Base-by-base conservation (phyloP, 108 stramenopile genomes). In the Hondaea fermentalgiana region DNA sequence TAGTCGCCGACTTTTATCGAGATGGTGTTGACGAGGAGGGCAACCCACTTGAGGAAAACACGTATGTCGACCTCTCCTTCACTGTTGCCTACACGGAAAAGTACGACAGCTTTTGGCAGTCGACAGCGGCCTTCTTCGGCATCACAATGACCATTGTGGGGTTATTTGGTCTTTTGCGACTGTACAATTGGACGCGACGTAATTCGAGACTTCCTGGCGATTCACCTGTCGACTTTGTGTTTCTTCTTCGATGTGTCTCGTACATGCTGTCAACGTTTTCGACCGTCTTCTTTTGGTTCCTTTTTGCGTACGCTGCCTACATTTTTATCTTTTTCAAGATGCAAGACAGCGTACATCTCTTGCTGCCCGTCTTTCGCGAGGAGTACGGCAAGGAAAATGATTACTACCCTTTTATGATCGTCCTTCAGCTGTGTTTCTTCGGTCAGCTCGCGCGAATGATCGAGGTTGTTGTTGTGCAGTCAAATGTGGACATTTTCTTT, bases 311-410 rank as follows among this genome's bases (percentile, higher is more conserved):
- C 45, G 12, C 43, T 59, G 58, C 47, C 28, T 72, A 92, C 69
- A 72, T 88, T 89, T 95, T 95, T 72, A 69, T 95, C 72, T 96
- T 96, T 89, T 96, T 95, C 92, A 96, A 96, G 91, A 87, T 95
- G 43, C 95, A 96, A 88, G 92, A 90, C 17, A 69, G 72, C 43
- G 94, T 95, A n/a, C 95, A 92, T 87, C 53, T 94, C 43, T 57
- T 96, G 88, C 89, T 96, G 69, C 96, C 95, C 28, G 89, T 92
- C 19, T 87, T 94, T 72, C 87, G 90, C 55, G 90, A 90, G 53
- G 93, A 89, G 35, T 93, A 93, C 83, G 90, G 89, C 23, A 58
- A 44, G 35, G 88, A 88, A 16, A 76, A 90, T 59, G 92, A 94
- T 76, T 95, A 95, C 60, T 91, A 87, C 57, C 90, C 94, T n/a